Conservation (phyloP, 2,329 filamentous ascomycete genomes). For the Trichoderma citrinoviride region DNA sequence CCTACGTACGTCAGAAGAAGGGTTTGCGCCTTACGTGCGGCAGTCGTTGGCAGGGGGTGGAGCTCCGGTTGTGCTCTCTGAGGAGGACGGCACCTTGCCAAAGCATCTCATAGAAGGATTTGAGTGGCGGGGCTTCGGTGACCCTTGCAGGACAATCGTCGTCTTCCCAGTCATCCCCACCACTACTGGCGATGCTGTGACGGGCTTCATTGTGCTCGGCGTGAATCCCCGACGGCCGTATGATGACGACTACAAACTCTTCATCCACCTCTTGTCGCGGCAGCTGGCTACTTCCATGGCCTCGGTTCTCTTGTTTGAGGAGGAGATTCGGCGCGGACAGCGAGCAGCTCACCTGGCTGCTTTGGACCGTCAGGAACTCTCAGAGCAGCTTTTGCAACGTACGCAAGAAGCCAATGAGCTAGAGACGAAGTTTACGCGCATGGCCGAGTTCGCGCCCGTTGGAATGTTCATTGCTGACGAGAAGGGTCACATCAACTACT, state of each 20-base stretch:
- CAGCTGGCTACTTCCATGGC: constrained; percentile 78
- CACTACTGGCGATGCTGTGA: constrained; percentile 64
- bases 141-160: constrained; percentile 67
- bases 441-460: constrained; percentile 81
- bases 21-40: constrained; percentile 73
- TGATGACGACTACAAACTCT: constrained; percentile 76
- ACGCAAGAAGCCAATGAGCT: constrained; percentile 62
- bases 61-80: constrained; percentile 64
- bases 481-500: constrained; percentile 69
- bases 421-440: constrained; percentile 76
- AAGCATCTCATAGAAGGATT: constrained; percentile 63
- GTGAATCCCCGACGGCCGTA: constrained; percentile 76
- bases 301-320: constrained; percentile 78
- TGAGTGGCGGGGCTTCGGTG: constrained; percentile 67
- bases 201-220: constrained; percentile 77
- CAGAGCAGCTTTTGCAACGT: constrained; percentile 66
- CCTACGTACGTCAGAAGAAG: constrained; percentile 64
- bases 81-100: constrained; percentile 65
- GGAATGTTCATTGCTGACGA: constrained; percentile 82
- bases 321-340: constrained; percentile 74
- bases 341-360: constrained; percentile 71
- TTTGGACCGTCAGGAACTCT: constrained; percentile 72
- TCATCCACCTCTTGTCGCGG: constrained; percentile 69
- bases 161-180: constrained; percentile 78
- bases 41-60: constrained; percentile 67